These are phyloP conservation scores for Saturnispora sekii DNA, from an alignment of 805 yeast genomes.

Conservation along the genomic window DNA sequence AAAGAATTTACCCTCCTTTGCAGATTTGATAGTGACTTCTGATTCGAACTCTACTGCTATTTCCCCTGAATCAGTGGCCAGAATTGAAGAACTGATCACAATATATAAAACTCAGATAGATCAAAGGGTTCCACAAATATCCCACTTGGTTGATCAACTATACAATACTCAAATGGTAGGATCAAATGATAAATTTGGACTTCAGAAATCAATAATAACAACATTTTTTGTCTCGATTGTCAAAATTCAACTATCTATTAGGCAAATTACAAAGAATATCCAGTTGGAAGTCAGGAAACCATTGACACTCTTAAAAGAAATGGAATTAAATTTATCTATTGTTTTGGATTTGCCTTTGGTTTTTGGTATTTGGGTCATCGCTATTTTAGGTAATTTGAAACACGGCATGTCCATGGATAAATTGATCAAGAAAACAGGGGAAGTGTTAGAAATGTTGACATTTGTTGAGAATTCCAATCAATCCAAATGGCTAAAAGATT, in stretches of 20 bases:
- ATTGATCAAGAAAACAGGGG: conserved; percentile 35
- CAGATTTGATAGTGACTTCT: conserved; percentile 24
- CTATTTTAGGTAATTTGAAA: conserved; percentile 46
- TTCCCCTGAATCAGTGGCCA: conserved; percentile 18
- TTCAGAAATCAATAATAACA: conserved; percentile 28
- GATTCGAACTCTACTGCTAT: conserved; percentile 21
- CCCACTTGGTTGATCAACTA: conserved; percentile 26
- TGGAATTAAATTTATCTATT: conserved; percentile 24
- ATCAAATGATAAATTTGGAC: conserved; percentile 24
- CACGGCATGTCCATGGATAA: conserved; percentile 39
- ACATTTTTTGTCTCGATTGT: conserved; percentile 28
- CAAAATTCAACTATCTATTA: conserved; percentile 29
- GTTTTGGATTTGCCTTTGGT: conserved; percentile 61
- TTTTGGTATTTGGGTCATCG: conserved; percentile 61
- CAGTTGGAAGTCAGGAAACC: conserved; percentile 25
- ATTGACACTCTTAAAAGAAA: conserved; percentile 23
- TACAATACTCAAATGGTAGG: conserved; percentile 30
- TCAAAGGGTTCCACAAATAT: conserved; percentile 25
- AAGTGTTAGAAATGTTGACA: conserved; percentile 45
- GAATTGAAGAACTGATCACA: conserved; percentile 17
- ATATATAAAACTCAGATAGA: conserved; percentile 17
- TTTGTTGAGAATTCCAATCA: conserved; percentile 49
- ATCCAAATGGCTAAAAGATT: conserved; percentile 54
- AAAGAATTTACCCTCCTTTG: conserved; percentile 22
- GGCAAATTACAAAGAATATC: conserved; percentile 25